Conservation (phyloP, 2,329 filamentous ascomycete genomes). For the Pseudogymnoascus verrucosus region DNA sequence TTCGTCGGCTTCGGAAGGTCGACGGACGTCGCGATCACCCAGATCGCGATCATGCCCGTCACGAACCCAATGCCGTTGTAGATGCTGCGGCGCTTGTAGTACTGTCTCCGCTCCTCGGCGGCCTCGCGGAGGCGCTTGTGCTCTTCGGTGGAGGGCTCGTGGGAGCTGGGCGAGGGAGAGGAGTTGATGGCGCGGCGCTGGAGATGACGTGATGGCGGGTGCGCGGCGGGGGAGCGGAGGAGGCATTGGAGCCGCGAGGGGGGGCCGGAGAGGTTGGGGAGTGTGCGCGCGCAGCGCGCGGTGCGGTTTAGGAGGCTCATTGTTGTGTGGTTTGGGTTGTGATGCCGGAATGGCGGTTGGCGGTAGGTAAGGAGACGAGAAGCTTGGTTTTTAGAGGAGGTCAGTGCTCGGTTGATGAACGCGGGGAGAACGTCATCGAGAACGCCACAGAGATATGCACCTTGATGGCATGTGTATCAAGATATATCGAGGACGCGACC, state of each 20-base stretch:
- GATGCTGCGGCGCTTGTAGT: constrained; percentile 25
- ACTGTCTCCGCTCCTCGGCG: constrained; percentile 15
- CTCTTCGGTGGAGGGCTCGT: constrained; percentile 1
- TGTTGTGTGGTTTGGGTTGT: background rate
- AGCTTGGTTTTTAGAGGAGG: constrained; percentile 3
- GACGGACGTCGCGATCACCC: constrained; percentile 23
- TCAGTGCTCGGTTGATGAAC: background rate
- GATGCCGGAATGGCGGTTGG: background rate
- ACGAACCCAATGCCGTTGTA: constrained; percentile 23
- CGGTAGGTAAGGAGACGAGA: background rate
- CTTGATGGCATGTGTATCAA: background rate
- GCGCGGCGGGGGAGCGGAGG: constrained; percentile 5
- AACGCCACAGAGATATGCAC: background rate
- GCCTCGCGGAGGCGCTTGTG: background rate
- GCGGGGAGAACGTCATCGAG: background rate
- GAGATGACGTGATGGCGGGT: background rate
- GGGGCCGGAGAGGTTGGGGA: background rate
- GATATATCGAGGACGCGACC: background rate
- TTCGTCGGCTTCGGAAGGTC: constrained; percentile 19
- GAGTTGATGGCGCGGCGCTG: constrained; percentile 1
- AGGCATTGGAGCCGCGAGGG: background rate
- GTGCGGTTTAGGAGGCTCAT: constrained; percentile 4
- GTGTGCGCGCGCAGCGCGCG: background rate
- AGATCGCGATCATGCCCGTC: constrained; percentile 26
- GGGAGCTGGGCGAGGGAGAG: background rate